Evolutionary conservation across 192 early-diverging fungal genomes (phyloP).

Genomic region (Kickxella alabastrina): DNA sequence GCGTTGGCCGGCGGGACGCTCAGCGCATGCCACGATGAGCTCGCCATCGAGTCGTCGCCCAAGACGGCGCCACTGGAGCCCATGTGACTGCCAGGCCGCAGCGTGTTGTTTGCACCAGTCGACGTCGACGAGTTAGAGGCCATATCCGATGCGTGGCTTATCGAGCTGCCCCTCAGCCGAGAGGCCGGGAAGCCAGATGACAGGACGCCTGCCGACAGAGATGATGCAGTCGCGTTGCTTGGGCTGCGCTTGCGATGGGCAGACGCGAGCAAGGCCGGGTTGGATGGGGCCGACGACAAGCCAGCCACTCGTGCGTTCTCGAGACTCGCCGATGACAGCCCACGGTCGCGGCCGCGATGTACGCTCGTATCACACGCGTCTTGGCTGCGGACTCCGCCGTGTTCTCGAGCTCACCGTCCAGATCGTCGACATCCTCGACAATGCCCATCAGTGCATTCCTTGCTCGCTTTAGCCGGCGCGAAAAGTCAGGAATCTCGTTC

Average conservation of each 20-base stretch:
- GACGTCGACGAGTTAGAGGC: conserved; percentile 25
- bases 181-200: not conserved
- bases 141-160: conserved; percentile 20
- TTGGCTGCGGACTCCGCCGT: not conserved
- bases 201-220: not conserved
- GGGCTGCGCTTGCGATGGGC: conserved; percentile 35
- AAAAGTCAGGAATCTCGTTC: conserved; percentile 47
- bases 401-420: conserved; percentile 45
- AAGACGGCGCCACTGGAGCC: not conserved
- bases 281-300: not conserved
- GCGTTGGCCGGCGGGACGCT: conserved; percentile 42
- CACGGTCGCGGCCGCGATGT: conserved; percentile 34
- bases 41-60: conserved; percentile 7
- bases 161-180: conserved; percentile 29
- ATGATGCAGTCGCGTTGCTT: conserved; percentile 10
- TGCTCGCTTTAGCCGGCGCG: conserved; percentile 41
- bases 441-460: conserved; percentile 51
- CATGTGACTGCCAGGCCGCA: conserved; percentile 5
- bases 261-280: not conserved
- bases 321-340: conserved; percentile 50
- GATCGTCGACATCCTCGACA: conserved; percentile 43
- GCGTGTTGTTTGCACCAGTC: conserved; percentile 1
- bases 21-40: conserved; percentile 31
- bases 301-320: conserved; percentile 18
- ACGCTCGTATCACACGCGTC: not conserved